phyloP scores from a whole-genome alignment of 176 grass and related monocot genomes.

The Luzula sylvatica region DNA sequence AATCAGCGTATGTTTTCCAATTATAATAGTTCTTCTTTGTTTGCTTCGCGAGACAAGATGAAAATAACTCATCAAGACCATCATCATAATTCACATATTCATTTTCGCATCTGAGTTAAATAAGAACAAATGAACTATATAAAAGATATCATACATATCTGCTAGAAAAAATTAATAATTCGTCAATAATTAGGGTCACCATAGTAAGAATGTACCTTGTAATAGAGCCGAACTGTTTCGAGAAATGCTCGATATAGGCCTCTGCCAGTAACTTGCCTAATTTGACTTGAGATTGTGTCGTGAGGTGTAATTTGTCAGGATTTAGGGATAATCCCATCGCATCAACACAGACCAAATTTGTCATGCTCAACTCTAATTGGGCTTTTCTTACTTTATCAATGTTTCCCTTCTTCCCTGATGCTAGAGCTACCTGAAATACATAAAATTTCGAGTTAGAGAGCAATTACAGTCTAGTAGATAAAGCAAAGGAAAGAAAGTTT shows the following conservation, averaged over 20 bases:
- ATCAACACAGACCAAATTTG: slow-evolving; percentile 76
- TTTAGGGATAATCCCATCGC: slow-evolving; percentile 55
- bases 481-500: neutral
- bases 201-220: neutral
- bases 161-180: too few relatives aligned
- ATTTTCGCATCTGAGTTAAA: too few relatives aligned
- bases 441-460: neutral
- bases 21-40: too few relatives aligned
- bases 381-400: slow-evolving; percentile 65
- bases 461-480: neutral
- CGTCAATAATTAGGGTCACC: too few relatives aligned
- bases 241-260: slow-evolving; percentile 42
- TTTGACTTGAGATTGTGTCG: slow-evolving; percentile 61
- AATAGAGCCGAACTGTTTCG: neutral
- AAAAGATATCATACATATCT: too few relatives aligned
- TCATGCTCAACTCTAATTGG: slow-evolving; percentile 48
- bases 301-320: slow-evolving; percentile 66
- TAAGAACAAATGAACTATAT: too few relatives aligned
- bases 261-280: slow-evolving; percentile 75
- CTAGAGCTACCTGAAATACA: slow-evolving; percentile 63
- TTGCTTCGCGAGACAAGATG: too few relatives aligned
- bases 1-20: too few relatives aligned
- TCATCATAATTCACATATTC: too few relatives aligned
- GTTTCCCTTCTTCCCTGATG: slow-evolving; percentile 54
- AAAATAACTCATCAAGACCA: too few relatives aligned